phyloP scores from a whole-genome alignment of 2,329 filamentous ascomycete genomes.

The Penicillium sp. region DNA sequence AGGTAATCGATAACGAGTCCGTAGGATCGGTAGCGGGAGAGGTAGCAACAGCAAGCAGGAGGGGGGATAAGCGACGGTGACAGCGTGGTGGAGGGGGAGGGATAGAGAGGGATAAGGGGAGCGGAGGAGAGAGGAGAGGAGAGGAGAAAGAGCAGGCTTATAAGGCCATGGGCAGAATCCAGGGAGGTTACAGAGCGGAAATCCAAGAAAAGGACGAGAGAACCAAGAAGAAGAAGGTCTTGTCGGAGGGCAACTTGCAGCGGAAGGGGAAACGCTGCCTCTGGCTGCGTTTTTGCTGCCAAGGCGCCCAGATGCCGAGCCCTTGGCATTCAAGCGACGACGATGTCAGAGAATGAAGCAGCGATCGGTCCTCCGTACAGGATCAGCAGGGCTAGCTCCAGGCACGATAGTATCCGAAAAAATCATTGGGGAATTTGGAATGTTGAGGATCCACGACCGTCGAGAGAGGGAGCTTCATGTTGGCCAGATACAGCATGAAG shows the following conservation, averaged over 20 bases:
- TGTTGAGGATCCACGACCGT: neutral
- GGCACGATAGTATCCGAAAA: neutral
- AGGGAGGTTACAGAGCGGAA: conserved; percentile 28
- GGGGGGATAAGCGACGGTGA: conserved; percentile 17
- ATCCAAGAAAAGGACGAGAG: conserved; percentile 26
- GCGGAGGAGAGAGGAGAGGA: conserved; percentile 9
- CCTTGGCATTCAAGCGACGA: conserved; percentile 34
- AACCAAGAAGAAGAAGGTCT: conserved; percentile 25
- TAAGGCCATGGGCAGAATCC: conserved; percentile 25
- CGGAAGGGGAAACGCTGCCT: conserved; percentile 24
- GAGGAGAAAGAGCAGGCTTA: conserved; percentile 22
- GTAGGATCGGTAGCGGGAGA: conserved; percentile 13
- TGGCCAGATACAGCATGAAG: neutral
- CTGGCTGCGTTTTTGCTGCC: conserved; percentile 25
- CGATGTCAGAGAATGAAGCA: conserved; percentile 1
- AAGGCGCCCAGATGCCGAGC: conserved; percentile 40
- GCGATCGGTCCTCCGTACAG: conserved; percentile 1
- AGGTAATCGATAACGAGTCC: conserved; percentile 11
- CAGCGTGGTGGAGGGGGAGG: conserved; percentile 6
- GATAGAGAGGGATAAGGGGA: conserved; percentile 6
- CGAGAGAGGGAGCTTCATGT: neutral
- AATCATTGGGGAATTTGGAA: neutral
- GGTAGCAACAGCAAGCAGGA: neutral
- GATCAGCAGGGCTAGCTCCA: neutral
- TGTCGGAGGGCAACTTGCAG: conserved; percentile 24